Conservation (phyloP, 139 green algal genomes). For the Axilococcus clingmanii region DNA sequence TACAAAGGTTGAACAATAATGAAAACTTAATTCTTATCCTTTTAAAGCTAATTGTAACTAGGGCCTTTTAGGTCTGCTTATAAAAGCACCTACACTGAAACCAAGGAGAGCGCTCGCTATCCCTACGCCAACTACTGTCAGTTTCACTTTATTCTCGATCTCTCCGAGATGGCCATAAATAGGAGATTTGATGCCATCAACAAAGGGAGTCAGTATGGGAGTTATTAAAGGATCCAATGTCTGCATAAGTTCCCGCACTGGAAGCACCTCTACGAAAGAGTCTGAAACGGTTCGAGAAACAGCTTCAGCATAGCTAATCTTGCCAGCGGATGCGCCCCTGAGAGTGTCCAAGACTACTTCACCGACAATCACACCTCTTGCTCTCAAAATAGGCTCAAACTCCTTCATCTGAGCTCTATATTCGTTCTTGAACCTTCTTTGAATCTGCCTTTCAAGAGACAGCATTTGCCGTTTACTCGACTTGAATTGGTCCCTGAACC, state of each 20-base stretch:
- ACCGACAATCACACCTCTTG: slow-evolving; percentile 11
- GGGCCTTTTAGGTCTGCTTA: neutral
- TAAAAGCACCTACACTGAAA: neutral
- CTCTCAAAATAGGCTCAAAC: slow-evolving; percentile 17
- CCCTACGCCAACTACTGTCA: slow-evolving; percentile 1
- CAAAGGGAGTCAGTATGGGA: slow-evolving; percentile 21
- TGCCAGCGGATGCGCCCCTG: neutral
- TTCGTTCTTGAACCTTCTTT: slow-evolving; percentile 13
- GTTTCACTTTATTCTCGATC: neutral
- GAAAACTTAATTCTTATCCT: neutral
- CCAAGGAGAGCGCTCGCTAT: slow-evolving; percentile 1
- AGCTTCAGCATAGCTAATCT: slow-evolving; percentile 9
- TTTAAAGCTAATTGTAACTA: neutral
- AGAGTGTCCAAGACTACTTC: slow-evolving; percentile 8
- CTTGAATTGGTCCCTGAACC: neutral
- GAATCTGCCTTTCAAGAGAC: slow-evolving; percentile 11
- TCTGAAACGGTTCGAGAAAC: neutral
- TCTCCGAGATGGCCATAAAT: slow-evolving; percentile 9
- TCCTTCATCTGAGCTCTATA: slow-evolving; percentile 9
- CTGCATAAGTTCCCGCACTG: slow-evolving; percentile 5
- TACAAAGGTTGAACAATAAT: slow-evolving; percentile 15
- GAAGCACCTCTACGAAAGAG: neutral
- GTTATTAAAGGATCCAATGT: slow-evolving; percentile 19
- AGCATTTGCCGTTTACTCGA: slow-evolving; percentile 9
- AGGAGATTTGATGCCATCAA: slow-evolving; percentile 18